A percentile compares a stretch with the other conserved stretches of the same genome.
Evolutionary conservation across 1,284 basidiomycete genomes (phyloP).

Genomic region (Boletellus sp.): DNA sequence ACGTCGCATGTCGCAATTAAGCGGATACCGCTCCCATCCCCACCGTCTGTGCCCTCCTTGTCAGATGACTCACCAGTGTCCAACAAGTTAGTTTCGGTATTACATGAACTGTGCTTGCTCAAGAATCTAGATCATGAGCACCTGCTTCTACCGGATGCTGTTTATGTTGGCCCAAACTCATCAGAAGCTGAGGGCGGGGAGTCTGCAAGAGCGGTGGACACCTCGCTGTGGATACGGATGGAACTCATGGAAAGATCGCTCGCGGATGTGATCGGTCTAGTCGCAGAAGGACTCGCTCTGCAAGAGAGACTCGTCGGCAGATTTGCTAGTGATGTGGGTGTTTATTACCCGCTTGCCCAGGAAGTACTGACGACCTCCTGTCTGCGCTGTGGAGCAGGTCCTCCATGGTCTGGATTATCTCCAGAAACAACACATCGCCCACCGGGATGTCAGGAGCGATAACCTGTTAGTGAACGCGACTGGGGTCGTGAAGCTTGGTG

Average conservation of each 20-base stretch:
- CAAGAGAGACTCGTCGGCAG: constrained; percentile 65
- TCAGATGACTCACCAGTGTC: constrained; percentile 37
- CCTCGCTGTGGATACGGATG: constrained; percentile 76
- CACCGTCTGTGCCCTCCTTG: constrained; percentile 18
- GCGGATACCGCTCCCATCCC: constrained; percentile 56
- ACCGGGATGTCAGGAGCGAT: constrained; percentile 77
- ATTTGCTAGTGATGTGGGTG: constrained; percentile 70
- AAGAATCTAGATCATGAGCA: constrained; percentile 54
- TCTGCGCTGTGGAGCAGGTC: constrained; percentile 40
- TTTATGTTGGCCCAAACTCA: constrained; percentile 56
- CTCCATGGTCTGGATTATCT: constrained; percentile 63
- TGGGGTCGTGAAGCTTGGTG: constrained; percentile 73
- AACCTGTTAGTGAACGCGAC: constrained; percentile 66
- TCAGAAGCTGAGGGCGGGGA: constrained; percentile 41
- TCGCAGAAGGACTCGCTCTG: constrained; percentile 55
- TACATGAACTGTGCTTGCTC: constrained; percentile 58
- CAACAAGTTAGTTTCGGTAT: constrained; percentile 59
- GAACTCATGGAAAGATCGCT: constrained; percentile 81
- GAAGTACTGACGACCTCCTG: neutral
- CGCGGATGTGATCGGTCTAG: constrained; percentile 68
- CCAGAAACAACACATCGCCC: constrained; percentile 61
- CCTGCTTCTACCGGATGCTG: constrained; percentile 59
- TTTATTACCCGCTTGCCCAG: constrained; percentile 4
- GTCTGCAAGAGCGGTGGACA: constrained; percentile 15
- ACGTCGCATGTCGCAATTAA: constrained; percentile 67